Evolutionary conservation across 2,329 filamentous ascomycete genomes (phyloP).

Genomic region (Juglanconis juglandina): DNA sequence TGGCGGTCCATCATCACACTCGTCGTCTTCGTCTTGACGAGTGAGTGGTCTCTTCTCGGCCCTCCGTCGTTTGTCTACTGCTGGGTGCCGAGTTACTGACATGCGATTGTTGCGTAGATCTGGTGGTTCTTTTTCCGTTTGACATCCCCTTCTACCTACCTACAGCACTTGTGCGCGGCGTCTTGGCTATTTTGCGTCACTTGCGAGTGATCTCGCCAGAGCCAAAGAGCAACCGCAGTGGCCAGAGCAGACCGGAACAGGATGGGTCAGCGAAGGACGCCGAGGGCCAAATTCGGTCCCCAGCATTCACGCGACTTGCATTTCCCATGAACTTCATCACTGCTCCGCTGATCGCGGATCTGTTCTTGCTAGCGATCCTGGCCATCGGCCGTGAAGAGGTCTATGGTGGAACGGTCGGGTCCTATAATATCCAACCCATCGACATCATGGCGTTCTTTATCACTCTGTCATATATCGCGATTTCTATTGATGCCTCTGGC

Average conservation of each 20-base stretch:
- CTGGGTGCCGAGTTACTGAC: neutral
- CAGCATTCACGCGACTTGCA: conserved; percentile 45
- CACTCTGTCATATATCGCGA: conserved; percentile 71
- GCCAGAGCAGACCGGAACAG: conserved; percentile 11
- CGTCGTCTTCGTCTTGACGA: conserved; percentile 65
- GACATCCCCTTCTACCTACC: conserved; percentile 62
- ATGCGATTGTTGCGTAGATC: conserved; percentile 43
- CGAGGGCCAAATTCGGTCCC: conserved; percentile 5
- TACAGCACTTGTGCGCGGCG: conserved; percentile 40
- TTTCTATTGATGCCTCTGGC: conserved; percentile 73
- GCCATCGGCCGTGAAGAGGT: conserved; percentile 67
- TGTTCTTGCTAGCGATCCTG: conserved; percentile 66
- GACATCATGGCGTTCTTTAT: conserved; percentile 76
- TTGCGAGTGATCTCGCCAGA: conserved; percentile 52
- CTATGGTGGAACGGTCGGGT: conserved; percentile 63
- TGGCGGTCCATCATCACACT: conserved; percentile 71
- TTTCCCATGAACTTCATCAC: conserved; percentile 71
- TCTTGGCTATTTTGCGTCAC: conserved; percentile 39
- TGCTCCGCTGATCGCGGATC: conserved; percentile 65
- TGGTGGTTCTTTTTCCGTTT: conserved; percentile 67
- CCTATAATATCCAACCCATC: conserved; percentile 63
- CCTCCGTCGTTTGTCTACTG: neutral
- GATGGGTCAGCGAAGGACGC: neutral
- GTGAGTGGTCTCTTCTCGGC: conserved; percentile 45
- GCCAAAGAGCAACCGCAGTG: conserved; percentile 24